Evolutionary conservation across 345 rosid genomes (phyloP).

Genomic region (Reutealis trisperma): DNA sequence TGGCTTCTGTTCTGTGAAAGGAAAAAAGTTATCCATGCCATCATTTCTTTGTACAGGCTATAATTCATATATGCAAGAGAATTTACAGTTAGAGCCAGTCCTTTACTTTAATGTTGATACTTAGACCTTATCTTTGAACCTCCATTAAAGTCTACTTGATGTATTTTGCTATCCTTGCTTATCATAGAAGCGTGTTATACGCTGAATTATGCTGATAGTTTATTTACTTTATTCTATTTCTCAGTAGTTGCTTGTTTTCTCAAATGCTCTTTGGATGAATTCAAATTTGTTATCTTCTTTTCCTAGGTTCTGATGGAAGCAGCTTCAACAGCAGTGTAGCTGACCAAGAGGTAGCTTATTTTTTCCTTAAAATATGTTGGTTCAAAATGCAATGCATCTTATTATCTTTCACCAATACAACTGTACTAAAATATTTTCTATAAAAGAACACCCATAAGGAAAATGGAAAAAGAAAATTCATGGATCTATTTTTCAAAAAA

Average conservation of each 20-base stretch:
- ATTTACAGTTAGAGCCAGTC: no score
- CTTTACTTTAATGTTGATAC: neutral
- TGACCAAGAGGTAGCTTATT: slow-evolving; percentile 79
- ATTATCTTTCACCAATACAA: neutral
- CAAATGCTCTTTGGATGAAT: slow-evolving; percentile 2
- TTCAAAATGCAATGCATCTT: neutral
- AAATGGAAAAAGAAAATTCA: no score
- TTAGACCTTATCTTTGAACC: neutral
- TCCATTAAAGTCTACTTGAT: neutral
- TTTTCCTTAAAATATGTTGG: slow-evolving; percentile 24
- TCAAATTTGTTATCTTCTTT: slow-evolving; percentile 15
- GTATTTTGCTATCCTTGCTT: neutral
- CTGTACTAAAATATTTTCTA: neutral
- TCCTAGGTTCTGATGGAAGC: slow-evolving; percentile 68
- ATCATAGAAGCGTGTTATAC: neutral
- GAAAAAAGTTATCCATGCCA: neutral
- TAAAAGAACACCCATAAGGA: neutral
- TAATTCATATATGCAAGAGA: no score
- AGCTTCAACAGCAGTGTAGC: slow-evolving; percentile 95
- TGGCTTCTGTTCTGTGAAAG: neutral
- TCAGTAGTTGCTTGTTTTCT: slow-evolving; percentile 3
- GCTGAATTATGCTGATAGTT: neutral
- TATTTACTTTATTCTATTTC: neutral
- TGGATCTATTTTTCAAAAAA: neutral
- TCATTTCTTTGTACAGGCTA: neutral